Evolutionary conservation across 2,329 filamentous ascomycete genomes (phyloP), one percentile per base, ranked within the genome.

Genomic region (Pseudocercospora macadamiae): DNA sequence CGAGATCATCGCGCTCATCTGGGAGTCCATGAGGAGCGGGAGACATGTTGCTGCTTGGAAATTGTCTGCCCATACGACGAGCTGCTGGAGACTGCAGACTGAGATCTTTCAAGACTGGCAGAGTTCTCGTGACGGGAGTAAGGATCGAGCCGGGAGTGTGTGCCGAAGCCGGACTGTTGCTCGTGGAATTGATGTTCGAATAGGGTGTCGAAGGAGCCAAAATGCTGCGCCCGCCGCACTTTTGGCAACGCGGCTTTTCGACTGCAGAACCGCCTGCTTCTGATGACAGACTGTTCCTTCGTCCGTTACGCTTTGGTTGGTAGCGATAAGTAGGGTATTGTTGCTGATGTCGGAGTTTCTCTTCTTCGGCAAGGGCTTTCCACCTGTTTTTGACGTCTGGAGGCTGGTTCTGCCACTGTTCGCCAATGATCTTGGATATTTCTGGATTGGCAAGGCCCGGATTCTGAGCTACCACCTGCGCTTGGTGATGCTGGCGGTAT

Each of bases 271-370:
- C 62, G 34, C 60, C 59, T 30, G 61, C 49, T 70, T 77, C 54
- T 65, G 72, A 47, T 7, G 67, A 68, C 18, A 68, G 52, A 71
- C 69, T 64, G 69, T 70, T 55, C 63, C 68, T 54, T 59, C 90
- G 85, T 18, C 72, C 76, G 55, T 73, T 67, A 12, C 79, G 77
- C 53, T 90, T 88, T 32, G 95, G 95, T 73, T 96, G 91, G 73
- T 97, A 99, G 63, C 92, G 87, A 76, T 99, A 99, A 65, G 91
- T 89, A 2, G 95, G 95, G 73, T 97, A 96, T 76, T 93, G 90
- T 64, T 88, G 87, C 70, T 91, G 88, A 74, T 99, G 95, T 16
- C 90, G 88, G 61, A 86, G 81, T 79, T 97, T 97, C 75, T 97
- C 95, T 77, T 96, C 85, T 86, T 96, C 91, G 60, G 95, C 95